phyloP scores from a whole-genome alignment of 768 basidiomycete species.

The Coprinellus aureogranulatus region DNA sequence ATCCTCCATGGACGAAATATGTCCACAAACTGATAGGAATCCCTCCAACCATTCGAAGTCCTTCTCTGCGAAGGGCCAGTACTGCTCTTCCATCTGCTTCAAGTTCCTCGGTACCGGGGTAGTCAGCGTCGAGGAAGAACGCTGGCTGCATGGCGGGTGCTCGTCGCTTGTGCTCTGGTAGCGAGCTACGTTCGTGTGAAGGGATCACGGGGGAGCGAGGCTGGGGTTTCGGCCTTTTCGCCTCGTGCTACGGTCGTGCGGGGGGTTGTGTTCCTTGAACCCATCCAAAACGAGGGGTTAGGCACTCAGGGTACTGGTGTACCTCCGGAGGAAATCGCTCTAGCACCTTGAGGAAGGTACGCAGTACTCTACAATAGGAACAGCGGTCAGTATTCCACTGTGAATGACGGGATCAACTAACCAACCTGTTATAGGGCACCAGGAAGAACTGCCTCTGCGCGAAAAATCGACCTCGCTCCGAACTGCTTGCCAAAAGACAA shows the following conservation, averaged over 20 bases:
- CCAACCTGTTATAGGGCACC: slow-evolving; percentile 25
- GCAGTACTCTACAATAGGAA: slow-evolving; percentile 13
- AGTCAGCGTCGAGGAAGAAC: slow-evolving; percentile 10
- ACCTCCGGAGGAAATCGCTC: slow-evolving; percentile 13
- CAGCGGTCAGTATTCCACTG: neutral
- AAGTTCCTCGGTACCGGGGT: neutral
- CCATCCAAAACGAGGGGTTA: slow-evolving; percentile 16
- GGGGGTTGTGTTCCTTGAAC: slow-evolving; percentile 8
- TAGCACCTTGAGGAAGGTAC: slow-evolving; percentile 22
- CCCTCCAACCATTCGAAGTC: too few relatives aligned
- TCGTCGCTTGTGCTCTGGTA: neutral
- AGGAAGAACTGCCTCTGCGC: slow-evolving; percentile 16
- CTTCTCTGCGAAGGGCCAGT: too few relatives aligned
- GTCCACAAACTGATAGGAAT: too few relatives aligned
- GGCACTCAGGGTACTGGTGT: slow-evolving; percentile 11
- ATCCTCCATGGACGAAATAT: too few relatives aligned
- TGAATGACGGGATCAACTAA: neutral
- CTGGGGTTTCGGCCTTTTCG: neutral
- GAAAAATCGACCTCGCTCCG: slow-evolving; percentile 17
- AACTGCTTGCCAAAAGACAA: slow-evolving; percentile 10
- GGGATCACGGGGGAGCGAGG: slow-evolving; percentile 4
- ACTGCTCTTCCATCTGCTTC: too few relatives aligned
- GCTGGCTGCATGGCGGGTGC: slow-evolving; percentile 4
- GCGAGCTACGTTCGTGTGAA: slow-evolving; percentile 17
- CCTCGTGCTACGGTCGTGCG: neutral